A percentile compares a stretch with the other conserved stretches of the same genome.
Conservation (phyloP, 75 land plant species). For the Selaginella moellendorffii region DNA sequence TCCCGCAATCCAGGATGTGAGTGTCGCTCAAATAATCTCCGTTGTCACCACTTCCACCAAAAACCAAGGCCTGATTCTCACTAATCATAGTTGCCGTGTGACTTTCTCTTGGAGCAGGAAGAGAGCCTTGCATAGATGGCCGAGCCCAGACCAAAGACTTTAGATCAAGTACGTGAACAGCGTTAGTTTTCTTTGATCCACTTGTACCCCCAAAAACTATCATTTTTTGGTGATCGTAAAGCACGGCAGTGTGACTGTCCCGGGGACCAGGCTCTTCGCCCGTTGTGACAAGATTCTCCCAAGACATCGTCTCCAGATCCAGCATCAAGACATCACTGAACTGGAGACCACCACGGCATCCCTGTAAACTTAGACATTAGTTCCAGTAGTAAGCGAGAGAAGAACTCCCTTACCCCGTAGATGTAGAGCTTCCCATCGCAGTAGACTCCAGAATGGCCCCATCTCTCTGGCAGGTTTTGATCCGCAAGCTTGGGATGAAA, state of each 20-base stretch:
- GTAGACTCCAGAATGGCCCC: conserved; percentile 65
- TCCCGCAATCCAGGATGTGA: not conserved
- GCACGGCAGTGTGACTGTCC: conserved; percentile 1
- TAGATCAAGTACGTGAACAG: not conserved
- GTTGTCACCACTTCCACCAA: conserved; percentile 18
- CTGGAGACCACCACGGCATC: conserved; percentile 65
- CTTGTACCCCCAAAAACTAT: conserved; percentile 3
- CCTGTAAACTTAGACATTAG: conserved; percentile 28
- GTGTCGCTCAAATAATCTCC: not conserved
- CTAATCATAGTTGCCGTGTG: conserved; percentile 2
- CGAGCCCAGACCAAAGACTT: not conserved
- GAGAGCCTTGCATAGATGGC: not conserved
- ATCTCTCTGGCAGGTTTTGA: conserved; percentile 48
- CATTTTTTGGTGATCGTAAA: not conserved
- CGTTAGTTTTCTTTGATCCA: not conserved
- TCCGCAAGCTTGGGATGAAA: conserved; percentile 45
- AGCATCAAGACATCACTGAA: conserved; percentile 49
- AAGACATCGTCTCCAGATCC: conserved; percentile 44
- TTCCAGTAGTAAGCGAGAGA: not conserved
- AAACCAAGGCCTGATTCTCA: not conserved
- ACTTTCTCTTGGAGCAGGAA: conserved; percentile 3
- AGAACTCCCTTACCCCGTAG: conserved; percentile 35
- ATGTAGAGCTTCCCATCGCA: conserved; percentile 43
- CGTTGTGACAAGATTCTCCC: conserved; percentile 34
- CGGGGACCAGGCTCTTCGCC: conserved; percentile 20